A percentile compares a stretch with the other conserved stretches of the same genome.
Evolutionary conservation across 495 filamentous ascomycete genomes (phyloP).

Genomic region (Saxophila tyrrhenica): DNA sequence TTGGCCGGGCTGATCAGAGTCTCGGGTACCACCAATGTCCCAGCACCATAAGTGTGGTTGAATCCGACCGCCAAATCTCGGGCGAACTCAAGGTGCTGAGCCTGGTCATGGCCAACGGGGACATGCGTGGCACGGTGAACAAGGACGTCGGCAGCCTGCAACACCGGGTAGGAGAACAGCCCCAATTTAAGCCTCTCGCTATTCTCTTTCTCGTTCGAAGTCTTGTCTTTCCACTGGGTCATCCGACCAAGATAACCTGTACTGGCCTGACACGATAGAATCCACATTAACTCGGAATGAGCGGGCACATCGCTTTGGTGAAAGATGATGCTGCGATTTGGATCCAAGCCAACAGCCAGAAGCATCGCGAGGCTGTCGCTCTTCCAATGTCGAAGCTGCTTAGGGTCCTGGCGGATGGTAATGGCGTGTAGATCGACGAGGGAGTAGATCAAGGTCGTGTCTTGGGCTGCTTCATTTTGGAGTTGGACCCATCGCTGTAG

Average conservation of each 20-base stretch:
- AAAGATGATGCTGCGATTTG: slow-evolving; percentile 65
- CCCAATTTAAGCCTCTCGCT: slow-evolving; percentile 59
- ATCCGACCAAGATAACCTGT: slow-evolving; percentile 85
- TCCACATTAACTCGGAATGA: slow-evolving; percentile 91
- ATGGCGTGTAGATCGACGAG: slow-evolving; percentile 92
- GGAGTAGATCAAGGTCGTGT: slow-evolving; percentile 60
- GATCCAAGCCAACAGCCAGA: slow-evolving; percentile 73
- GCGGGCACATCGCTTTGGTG: slow-evolving; percentile 68
- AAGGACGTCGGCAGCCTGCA: slow-evolving; percentile 91
- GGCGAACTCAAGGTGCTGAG: slow-evolving; percentile 86
- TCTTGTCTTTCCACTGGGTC: slow-evolving; percentile 83
- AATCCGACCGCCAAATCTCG: slow-evolving; percentile 74
- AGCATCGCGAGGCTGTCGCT: slow-evolving; percentile 66
- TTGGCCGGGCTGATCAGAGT: slow-evolving; percentile 69
- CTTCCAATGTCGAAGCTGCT: slow-evolving; percentile 48
- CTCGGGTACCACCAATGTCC: slow-evolving; percentile 54
- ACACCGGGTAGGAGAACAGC: slow-evolving; percentile 91
- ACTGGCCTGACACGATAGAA: slow-evolving; percentile 75
- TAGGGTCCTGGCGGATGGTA: slow-evolving; percentile 56
- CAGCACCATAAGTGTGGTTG: slow-evolving; percentile 53
- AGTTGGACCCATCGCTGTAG: slow-evolving; percentile 72
- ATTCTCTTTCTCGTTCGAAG: slow-evolving; percentile 11
- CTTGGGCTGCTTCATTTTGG: slow-evolving; percentile 47
- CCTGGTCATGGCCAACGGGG: slow-evolving; percentile 87
- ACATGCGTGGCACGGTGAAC: slow-evolving; percentile 88